Conservation (phyloP, 441 rosid species). For the Syzygium malaccense region DNA sequence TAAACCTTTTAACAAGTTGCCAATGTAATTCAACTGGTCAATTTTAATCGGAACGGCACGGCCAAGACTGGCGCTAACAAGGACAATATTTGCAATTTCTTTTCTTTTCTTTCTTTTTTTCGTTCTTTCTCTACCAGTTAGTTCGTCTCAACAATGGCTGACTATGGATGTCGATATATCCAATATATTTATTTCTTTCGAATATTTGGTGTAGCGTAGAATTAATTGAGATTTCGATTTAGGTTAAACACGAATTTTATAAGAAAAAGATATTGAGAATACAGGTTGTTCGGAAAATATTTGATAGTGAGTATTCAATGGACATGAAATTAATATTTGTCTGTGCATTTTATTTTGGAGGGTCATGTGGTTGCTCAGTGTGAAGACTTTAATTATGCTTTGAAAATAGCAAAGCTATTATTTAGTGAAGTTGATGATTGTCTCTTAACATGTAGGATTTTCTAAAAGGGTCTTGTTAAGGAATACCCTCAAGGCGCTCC, state of each 20-base stretch:
- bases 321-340: not conserved
- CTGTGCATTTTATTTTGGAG: not conserved
- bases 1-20: too few species aligned
- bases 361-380: not conserved
- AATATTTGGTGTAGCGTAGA: not conserved
- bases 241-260: not conserved
- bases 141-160: too few species aligned
- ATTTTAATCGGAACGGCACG: too few species aligned
- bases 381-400: not conserved
- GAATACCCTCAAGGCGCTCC: not conserved
- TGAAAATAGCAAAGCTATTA: not conserved
- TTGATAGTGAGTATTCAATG: not conserved
- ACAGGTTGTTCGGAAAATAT: not conserved
- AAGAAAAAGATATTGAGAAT: rapidly evolving
- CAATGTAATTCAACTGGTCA: too few species aligned
- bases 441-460: not conserved
- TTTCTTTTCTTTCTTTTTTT: too few species aligned
- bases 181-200: not conserved
- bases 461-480: not conserved
- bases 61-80: too few species aligned
- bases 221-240: not conserved
- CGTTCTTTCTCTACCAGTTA: too few species aligned
- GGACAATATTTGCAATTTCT: too few species aligned
- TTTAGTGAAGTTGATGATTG: not conserved
- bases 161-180: not conserved